Evolutionary conservation across 2,329 filamentous ascomycete genomes (phyloP).

Genomic region (Trichophyton simii): DNA sequence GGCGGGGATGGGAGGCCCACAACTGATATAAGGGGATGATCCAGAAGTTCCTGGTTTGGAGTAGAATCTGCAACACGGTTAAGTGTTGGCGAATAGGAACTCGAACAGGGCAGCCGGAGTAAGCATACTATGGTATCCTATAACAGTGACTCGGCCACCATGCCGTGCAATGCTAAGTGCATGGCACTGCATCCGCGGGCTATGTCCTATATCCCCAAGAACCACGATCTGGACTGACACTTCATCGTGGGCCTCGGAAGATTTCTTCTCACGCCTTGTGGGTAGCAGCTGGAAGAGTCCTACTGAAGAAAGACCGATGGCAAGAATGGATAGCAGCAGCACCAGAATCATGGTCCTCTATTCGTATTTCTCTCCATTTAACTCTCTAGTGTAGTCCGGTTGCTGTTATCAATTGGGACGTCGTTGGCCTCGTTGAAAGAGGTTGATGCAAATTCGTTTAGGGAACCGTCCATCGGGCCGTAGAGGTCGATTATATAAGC

Average conservation of each 20-base stretch:
- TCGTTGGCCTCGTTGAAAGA: no score
- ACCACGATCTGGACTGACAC: conserved; percentile 52
- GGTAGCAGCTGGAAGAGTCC: background rate
- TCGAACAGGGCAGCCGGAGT: background rate
- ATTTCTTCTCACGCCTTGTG: background rate
- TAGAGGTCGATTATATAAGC: background rate
- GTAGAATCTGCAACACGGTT: conserved; percentile 51
- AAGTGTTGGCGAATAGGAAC: background rate
- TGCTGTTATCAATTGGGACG: no score
- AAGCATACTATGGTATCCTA: conserved; percentile 67
- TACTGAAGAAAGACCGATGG: background rate
- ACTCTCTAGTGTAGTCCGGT: background rate
- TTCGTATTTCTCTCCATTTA: background rate
- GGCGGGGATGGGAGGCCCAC: conserved; percentile 59
- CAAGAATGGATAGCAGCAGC: background rate
- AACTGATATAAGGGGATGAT: conserved; percentile 57
- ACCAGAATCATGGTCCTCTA: background rate
- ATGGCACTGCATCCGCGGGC: conserved; percentile 97
- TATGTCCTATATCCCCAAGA: conserved; percentile 86
- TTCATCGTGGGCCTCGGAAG: background rate
- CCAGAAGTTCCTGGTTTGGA: conserved; percentile 62
- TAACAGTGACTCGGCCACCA: conserved; percentile 66
- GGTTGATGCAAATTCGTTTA: no score
- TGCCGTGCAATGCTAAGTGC: conserved; percentile 79
- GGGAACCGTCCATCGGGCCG: no score